A percentile compares a stretch with the other conserved stretches of the same genome.
Evolutionary conservation across 371 early-diverging fungal species (phyloP).

Genomic region (Mucor saturninus): DNA sequence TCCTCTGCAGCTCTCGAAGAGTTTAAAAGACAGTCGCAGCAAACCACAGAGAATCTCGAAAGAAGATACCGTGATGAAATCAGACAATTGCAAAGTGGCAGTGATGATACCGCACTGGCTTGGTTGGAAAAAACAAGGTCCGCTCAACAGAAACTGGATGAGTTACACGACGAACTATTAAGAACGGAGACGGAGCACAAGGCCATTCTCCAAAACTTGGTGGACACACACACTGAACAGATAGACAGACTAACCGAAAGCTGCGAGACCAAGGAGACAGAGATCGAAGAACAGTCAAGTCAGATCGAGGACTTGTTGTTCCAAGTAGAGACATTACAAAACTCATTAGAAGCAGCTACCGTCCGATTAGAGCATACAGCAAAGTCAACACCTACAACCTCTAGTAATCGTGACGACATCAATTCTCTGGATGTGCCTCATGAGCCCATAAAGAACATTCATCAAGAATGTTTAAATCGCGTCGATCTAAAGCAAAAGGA

Average conservation of each 20-base stretch:
- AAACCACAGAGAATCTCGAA: conserved; percentile 33
- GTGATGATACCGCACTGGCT: conserved; percentile 47
- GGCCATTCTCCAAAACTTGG: conserved; percentile 13
- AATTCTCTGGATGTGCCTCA: neutral
- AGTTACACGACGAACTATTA: conserved; percentile 27
- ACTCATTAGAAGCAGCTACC: conserved; percentile 46
- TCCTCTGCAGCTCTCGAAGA: conserved; percentile 31
- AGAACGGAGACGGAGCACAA: conserved; percentile 23
- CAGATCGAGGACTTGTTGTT: conserved; percentile 35
- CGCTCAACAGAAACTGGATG: conserved; percentile 40
- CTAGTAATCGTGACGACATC: conserved; percentile 20
- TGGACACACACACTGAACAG: conserved; percentile 16
- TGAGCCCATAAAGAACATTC: conserved; percentile 11
- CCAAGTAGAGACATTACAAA: conserved; percentile 45
- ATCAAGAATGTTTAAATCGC: conserved; percentile 31
- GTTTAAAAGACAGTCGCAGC: conserved; percentile 29
- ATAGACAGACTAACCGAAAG: conserved; percentile 11
- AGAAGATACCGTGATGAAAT: conserved; percentile 47
- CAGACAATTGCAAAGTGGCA: conserved; percentile 41
- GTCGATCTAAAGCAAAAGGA: conserved; percentile 36
- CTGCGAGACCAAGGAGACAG: conserved; percentile 20
- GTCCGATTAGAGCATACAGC: conserved; percentile 38
- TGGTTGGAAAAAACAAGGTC: conserved; percentile 49
- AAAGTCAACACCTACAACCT: conserved; percentile 20
- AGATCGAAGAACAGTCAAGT: conserved; percentile 29